Base-by-base conservation (phyloP, 176 grass and related monocot species). In the Aegilops tauschii region DNA sequence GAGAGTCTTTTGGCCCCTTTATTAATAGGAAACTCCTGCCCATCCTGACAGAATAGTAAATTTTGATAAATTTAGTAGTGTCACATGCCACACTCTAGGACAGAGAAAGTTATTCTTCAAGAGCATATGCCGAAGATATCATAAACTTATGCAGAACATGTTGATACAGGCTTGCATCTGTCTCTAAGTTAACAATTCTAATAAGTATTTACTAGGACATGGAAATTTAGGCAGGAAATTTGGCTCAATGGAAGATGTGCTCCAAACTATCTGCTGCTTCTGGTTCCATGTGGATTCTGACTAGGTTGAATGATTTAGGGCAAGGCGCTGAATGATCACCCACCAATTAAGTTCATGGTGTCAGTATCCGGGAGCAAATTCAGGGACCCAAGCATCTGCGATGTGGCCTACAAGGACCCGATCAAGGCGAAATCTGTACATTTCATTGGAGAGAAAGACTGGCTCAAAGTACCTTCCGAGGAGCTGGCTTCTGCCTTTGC, bases 371-470 rank as follows among this genome's bases (percentile, higher is more conserved):
- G 96, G 62, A 88, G 88, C 81, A 98, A 90, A 81, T 95, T 98
- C 65, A 92, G 92, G 78, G 88, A 95, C 79, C 84, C 96, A 79
- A 91, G 69, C 69, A 92, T 98, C 39, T 91, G 96, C 63, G 70
- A 74, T 63, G 61, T 95, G 35, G 93, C 92, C 9, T 98, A 95
- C 17, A 98, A 92, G 78, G 79, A 88, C 5, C 84, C 56, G 4
- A 92, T 95, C 69, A 94, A 88, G 40, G 90, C 64, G 44, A 95
- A 91, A 88, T 95, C 96, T 11, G 90, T 91, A 62, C 96, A 98
- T 71, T 88, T 98, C 21, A 94, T 98, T 88, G 96, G 96, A 83
- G 96, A 98, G 47, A 98, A 95, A 61, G 96, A 98, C 87, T 95
- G 93, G 92, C 90, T 98, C 32, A 98, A 95, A 92, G 21, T 94